Evolutionary conservation across 306 rosid genomes (phyloP), one percentile per base, ranked within the genome.

Genomic region (Styphnolobium japonicum): DNA sequence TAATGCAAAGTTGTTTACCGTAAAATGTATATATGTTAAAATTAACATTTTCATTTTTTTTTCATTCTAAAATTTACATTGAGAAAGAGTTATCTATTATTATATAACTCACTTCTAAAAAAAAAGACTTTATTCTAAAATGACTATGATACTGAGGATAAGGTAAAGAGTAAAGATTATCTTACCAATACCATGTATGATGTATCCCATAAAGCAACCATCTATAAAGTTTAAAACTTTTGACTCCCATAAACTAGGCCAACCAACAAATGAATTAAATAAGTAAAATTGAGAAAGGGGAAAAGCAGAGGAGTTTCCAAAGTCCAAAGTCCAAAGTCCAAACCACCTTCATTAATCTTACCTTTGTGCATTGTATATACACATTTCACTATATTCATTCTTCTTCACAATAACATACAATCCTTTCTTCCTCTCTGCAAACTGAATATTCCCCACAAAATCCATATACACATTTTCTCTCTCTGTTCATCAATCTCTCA

Each of bases 401-500:
- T 1, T 7, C 61, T 22, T 58, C 39, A 10, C 65, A 64, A 7
- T 19, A 4, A 36, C 66, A 36, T 51, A 7, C 33, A 10, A 39
- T 19, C 33, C 18, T 1, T 10, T 40, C 2, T 66, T 21, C 4
- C 7, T 39, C 29, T 23, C 34, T 71, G 65, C 77, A 51, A 34
- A 71, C 64, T 71, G 49, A 71, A 71, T 71, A 71, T 71, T 51
- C 75, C 77, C 10, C 12, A 33, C n/a, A 52, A 71, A 34, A 36
- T 68, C 62, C 49, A 27, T 1, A 6, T 0, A 25, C 40, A 8
- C 49, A 16, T 64, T 37, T 67, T 14, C n/a, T 43, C 34, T 45
- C 39, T 67, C 36, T 2, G 0, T 67, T 6, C 0, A 10, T 67
- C 2, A n/a, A 55, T 55, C 16, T 40, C 19, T 3, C 14, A 11